Percentiles rank a stretch among this genome's conserved stretches.
phyloP scores from a whole-genome alignment of 164 flowering plant species.

The Chimonanthus salicifolius region DNA sequence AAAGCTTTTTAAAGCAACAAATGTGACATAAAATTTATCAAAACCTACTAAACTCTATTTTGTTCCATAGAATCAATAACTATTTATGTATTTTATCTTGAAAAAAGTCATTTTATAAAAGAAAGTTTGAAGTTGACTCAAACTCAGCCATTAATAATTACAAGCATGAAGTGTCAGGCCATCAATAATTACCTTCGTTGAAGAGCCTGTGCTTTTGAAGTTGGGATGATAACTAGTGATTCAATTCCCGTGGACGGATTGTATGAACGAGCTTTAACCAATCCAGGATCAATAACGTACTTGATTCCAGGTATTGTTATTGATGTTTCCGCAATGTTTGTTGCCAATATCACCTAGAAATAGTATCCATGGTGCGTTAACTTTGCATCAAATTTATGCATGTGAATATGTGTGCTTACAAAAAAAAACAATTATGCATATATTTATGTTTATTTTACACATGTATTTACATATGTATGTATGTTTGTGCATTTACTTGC shows the following conservation, averaged over 20 bases:
- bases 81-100: too few relatives aligned
- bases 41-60: too few relatives aligned
- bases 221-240: constrained; percentile 59
- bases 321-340: constrained; percentile 97
- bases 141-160: neutral
- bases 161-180: neutral
- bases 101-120: too few relatives aligned
- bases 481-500: too few relatives aligned
- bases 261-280: constrained; percentile 85
- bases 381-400: neutral
- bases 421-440: too few relatives aligned
- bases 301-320: constrained; percentile 94
- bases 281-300: constrained; percentile 93
- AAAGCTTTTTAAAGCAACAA: too few relatives aligned
- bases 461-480: neutral
- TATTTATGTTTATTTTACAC: neutral
- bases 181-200: constrained; percentile 65
- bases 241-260: constrained; percentile 74
- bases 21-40: too few relatives aligned
- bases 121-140: too few relatives aligned
- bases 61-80: too few relatives aligned
- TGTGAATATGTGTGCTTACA: neutral
- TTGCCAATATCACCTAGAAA: constrained; percentile 76
- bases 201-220: constrained; percentile 92
- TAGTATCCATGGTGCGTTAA: constrained; percentile 2